Base-by-base conservation (phyloP, 768 basidiomycete species). In the Mycena kentingensis region DNA sequence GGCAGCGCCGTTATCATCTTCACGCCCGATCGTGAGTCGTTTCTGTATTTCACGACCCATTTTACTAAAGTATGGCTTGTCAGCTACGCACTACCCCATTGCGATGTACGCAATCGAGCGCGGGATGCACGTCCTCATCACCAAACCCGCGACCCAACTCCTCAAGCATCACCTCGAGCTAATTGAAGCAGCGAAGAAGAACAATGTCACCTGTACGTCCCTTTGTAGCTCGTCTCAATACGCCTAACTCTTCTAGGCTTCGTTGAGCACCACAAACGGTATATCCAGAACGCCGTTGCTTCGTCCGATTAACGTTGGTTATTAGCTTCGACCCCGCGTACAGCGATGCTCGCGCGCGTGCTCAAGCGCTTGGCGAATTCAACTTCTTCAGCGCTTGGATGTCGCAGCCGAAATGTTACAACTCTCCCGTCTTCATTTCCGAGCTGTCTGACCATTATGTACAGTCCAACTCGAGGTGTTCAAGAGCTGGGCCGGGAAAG, bases 361-460 rank as follows among this genome's bases (percentile, higher is more conserved):
- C 88, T 25, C 80, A 77, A 24, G 71, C 80, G 6, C 77, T 95
- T 22, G 92, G 93, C 28, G 91, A 95, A 69, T 93, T 94, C 74
- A 96, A 94, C 73, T 96, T 93, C 72, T 96, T 93, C 82, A 90
- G 77, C 60, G 90, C 93, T 31, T 96, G 94, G 92, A 97, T 97
- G 94, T 93, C 90, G 64, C 94, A 96, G 69, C 94, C 94, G 36
- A 97, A 97, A 73, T n/a, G n/a, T n/a, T n/a, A n/a, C n/a, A n/a
- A n/a, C n/a, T n/a, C n/a, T n/a, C n/a, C n/a, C n/a, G n/a, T n/a
- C n/a, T n/a, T n/a, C n/a, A n/a, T n/a, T n/a, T n/a, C n/a, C n/a
- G n/a, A n/a, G n/a, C n/a, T n/a, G n/a, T n/a, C n/a, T n/a, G n/a
- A n/a, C n/a, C n/a, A n/a, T n/a, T n/a, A n/a, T n/a, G n/a, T n/a